Evolutionary conservation across 768 basidiomycete genomes (phyloP).

Genomic region (Sporobolomyces phaffii): DNA sequence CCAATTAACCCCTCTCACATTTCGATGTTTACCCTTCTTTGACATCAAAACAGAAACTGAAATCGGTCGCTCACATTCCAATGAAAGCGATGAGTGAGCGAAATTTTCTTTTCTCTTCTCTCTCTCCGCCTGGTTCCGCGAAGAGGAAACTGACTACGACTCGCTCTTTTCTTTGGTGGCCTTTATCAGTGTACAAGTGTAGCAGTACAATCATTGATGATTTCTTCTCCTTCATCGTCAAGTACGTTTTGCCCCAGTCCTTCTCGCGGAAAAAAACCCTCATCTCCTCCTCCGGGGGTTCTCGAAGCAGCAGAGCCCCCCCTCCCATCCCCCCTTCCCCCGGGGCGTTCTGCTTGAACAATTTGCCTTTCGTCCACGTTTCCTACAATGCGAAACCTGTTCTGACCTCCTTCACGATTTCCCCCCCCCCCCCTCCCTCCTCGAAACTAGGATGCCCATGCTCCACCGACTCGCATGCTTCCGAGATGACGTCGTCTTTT

Average conservation of each 20-base stretch:
- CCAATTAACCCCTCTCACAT: too few species aligned
- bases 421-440: conserved; percentile 57
- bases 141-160: neutral
- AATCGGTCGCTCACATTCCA: conserved; percentile 96
- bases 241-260: neutral
- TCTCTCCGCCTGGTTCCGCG: neutral
- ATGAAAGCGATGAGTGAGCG: conserved; percentile 95
- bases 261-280: conserved; percentile 20
- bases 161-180: neutral
- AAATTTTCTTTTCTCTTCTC: conserved; percentile 55
- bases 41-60: conserved; percentile 28
- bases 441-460: conserved; percentile 71
- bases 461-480: conserved; percentile 69
- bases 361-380: too few species aligned
- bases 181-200: conserved; percentile 66
- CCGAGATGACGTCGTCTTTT: conserved; percentile 50
- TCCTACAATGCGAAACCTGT: too few species aligned
- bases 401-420: too few species aligned
- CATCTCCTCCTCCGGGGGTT: too few species aligned
- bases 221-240: conserved; percentile 34
- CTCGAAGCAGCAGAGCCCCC: too few species aligned
- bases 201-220: conserved; percentile 53
- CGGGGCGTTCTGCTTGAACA: too few species aligned
- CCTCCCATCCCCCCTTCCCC: too few species aligned
- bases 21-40: too few species aligned